Evolutionary conservation across 257 asterid genomes (phyloP).

Genomic region (Penstemon eatonii): DNA sequence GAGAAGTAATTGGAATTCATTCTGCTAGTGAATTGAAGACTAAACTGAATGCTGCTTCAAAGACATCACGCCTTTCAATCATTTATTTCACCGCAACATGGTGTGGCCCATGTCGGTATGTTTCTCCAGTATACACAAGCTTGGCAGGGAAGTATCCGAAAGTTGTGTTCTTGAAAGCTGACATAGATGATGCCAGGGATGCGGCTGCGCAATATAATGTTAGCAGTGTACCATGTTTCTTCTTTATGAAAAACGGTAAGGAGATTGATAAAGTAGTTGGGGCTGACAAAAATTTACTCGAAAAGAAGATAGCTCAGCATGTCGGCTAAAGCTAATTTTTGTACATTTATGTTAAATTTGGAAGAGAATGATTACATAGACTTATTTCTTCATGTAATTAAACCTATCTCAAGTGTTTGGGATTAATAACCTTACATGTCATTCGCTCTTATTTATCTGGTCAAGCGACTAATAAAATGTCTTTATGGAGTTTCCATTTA

Average conservation of each 20-base stretch:
- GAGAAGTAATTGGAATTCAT: slow-evolving; percentile 54
- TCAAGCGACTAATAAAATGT: too few relatives aligned
- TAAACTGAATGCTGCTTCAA: slow-evolving; percentile 53
- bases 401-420: too few relatives aligned
- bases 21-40: slow-evolving; percentile 50
- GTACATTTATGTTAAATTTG: too few relatives aligned
- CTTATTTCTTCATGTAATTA: too few relatives aligned
- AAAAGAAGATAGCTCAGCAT: slow-evolving; percentile 56
- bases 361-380: too few relatives aligned
- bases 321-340: slow-evolving; percentile 20
- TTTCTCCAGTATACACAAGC: slow-evolving; percentile 58
- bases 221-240: slow-evolving; percentile 70
- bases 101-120: slow-evolving; percentile 83
- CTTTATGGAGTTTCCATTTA: too few relatives aligned
- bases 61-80: slow-evolving; percentile 50
- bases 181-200: slow-evolving; percentile 61
- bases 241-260: slow-evolving; percentile 59
- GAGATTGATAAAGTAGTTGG: slow-evolving; percentile 67
- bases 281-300: slow-evolving; percentile 52
- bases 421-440: too few relatives aligned
- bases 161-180: slow-evolving; percentile 63
- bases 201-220: slow-evolving; percentile 56
- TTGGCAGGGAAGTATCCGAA: slow-evolving; percentile 52
- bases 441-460: too few relatives aligned
- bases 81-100: slow-evolving; percentile 81